These are phyloP conservation scores for Alternaria solani DNA, from an alignment of 2,329 filamentous ascomycete species.

Conservation along the genomic window DNA sequence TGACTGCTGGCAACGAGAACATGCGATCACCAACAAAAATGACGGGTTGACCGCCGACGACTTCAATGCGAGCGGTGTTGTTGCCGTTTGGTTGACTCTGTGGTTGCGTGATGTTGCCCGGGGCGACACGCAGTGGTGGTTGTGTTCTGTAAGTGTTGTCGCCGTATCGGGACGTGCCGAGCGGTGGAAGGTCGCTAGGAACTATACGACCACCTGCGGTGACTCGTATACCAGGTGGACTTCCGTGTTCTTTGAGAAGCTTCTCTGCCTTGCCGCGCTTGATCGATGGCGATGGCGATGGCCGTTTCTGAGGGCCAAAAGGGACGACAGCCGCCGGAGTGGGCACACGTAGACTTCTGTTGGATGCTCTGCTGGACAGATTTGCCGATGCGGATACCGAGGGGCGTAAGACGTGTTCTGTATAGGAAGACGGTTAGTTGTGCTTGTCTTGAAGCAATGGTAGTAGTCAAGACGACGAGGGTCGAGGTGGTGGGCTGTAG, in stretches of 20 bases:
- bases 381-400: slow-evolving; percentile 51
- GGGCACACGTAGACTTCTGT: slow-evolving; percentile 37
- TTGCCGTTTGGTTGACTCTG: slow-evolving; percentile 32
- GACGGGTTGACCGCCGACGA: slow-evolving; percentile 44
- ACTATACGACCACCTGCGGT: slow-evolving; percentile 63
- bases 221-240: slow-evolving; percentile 59
- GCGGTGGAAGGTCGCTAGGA: slow-evolving; percentile 54
- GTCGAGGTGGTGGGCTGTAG: background rate
- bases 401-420: slow-evolving; percentile 53
- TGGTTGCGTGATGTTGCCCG: slow-evolving; percentile 35
- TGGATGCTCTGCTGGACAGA: slow-evolving; percentile 33
- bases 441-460: background rate
- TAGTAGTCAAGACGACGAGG: background rate
- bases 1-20: slow-evolving; percentile 43
- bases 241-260: slow-evolving; percentile 61
- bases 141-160: slow-evolving; percentile 42
- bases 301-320: slow-evolving; percentile 44
- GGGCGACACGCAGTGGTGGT: slow-evolving; percentile 29
- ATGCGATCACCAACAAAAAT: slow-evolving; percentile 43
- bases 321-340: slow-evolving; percentile 23
- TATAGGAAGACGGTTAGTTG: slow-evolving; percentile 12
- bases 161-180: slow-evolving; percentile 41
- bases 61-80: slow-evolving; percentile 36
- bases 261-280: slow-evolving; percentile 60
- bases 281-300: slow-evolving; percentile 60